Base-by-base conservation (phyloP, 495 filamentous ascomycete genomes). In the Penicillium silybi region DNA sequence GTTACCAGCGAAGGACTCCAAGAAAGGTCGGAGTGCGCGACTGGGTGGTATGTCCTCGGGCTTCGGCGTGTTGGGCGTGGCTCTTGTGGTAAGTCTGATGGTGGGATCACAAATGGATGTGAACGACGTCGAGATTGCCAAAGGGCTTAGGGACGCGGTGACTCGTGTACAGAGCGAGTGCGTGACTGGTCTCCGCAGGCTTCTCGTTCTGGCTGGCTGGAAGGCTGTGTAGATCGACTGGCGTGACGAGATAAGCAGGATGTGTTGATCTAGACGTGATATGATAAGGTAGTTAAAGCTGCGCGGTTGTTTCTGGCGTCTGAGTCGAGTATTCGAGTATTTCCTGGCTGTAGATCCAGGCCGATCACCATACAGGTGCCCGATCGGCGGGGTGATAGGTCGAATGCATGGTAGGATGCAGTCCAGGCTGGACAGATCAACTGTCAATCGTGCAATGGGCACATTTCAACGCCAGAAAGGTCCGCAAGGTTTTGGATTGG, bases 401-500 rank as follows among this genome's bases (percentile, higher is more conserved):
- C 18, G 20, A 34, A 2, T 9, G 15, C 18, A 16, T 37, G 20
- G 2, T 17, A 42, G 25, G 11, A 10, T 32, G 29, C 29, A 32
- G 29, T 10, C 10, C 17, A n/a, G 26, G 26, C 15, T 37, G 1
- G 39, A 47, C 20, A 25, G 41, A 39, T 44, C 48, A 51, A 44
- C 41, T 51, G 48, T 18, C 48, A 51, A 6, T 19, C 44, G 48
- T 40, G 25, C 22, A 8, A 16, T 42, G 22, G 16, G 13, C 2
- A 4, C 11, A 22, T 22, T 9, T 7, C 6, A 25, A 49, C 26
- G 38, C 34, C 38, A 41, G 18, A 55, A 52, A 55, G 41, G 53
- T 41, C 46, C 47, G 50, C 4, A 1, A 32, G 41, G 25, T 34
- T 9, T 49, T 16, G 50, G 13, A 65, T 65, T 65, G 60, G 63